These are phyloP conservation scores for Podospora tetraspora DNA, from an alignment of 495 filamentous ascomycete genomes.

Conservation along the genomic window DNA sequence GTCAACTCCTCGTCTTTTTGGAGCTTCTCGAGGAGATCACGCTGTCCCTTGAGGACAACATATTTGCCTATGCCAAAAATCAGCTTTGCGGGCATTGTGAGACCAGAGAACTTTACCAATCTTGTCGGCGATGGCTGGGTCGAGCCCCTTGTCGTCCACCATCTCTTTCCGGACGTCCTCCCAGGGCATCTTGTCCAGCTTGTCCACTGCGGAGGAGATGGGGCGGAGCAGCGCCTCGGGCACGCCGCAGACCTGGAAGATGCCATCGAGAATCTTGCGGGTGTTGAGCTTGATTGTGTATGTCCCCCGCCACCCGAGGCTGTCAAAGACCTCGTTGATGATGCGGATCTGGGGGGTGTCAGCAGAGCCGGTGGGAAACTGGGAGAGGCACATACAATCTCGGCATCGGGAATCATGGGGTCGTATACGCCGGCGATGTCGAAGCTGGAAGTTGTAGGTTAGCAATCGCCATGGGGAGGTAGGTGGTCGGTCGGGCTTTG, in stretches of 20 bases:
- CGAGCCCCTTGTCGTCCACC: conserved; percentile 85
- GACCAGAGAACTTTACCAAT: conserved; percentile 75
- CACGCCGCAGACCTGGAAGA: conserved; percentile 88
- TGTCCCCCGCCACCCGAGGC: conserved; percentile 64
- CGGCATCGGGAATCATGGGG: conserved; percentile 94
- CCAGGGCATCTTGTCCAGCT: conserved; percentile 91
- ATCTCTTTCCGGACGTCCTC: conserved; percentile 86
- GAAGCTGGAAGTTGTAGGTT: conserved; percentile 43
- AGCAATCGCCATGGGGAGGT: neutral
- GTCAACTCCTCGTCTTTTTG: conserved; percentile 56
- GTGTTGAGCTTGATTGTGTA: conserved; percentile 91
- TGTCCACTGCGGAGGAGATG: conserved; percentile 90
- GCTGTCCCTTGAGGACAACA: conserved; percentile 13
- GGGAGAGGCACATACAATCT: conserved; percentile 53
- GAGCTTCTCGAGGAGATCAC: conserved; percentile 63
- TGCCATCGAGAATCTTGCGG: conserved; percentile 86
- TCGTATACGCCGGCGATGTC: conserved; percentile 90
- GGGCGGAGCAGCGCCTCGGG: conserved; percentile 77
- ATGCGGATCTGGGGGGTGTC: conserved; percentile 47
- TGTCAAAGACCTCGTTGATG: conserved; percentile 72
- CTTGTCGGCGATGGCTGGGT: conserved; percentile 66
- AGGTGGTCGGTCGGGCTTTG: conserved; percentile 59
- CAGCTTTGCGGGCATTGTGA: conserved; percentile 39
- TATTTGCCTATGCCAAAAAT: neutral
- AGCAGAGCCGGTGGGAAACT: neutral